phyloP scores from a whole-genome alignment of 2,329 filamentous ascomycete species.

The Exophiala bonariae region DNA sequence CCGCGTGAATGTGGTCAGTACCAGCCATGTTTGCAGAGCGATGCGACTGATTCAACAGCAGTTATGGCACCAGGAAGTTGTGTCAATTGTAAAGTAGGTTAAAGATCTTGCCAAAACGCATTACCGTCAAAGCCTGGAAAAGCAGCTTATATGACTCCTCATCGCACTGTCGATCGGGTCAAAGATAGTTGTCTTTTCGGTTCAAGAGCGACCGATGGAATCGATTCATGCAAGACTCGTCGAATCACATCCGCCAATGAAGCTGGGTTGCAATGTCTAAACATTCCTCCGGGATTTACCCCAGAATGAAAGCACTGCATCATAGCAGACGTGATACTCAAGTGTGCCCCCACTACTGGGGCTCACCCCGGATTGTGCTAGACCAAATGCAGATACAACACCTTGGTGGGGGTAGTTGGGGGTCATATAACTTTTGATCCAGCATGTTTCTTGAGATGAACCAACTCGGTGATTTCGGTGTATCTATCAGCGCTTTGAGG shows the following conservation, averaged over 20 bases:
- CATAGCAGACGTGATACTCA: not conserved
- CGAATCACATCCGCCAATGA: constrained; percentile 1
- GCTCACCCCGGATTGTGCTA: too few relatives aligned
- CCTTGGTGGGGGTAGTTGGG: too few relatives aligned
- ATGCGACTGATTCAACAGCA: too few relatives aligned
- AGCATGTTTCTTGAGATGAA: too few relatives aligned
- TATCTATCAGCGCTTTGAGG: not conserved
- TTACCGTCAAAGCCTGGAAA: too few relatives aligned
- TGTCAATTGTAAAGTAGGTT: too few relatives aligned
- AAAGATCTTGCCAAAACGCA: too few relatives aligned
- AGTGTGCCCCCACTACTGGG: too few relatives aligned
- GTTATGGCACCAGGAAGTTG: too few relatives aligned
- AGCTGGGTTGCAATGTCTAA: not conserved
- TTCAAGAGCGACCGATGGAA: too few relatives aligned
- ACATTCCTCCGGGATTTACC: constrained; percentile 1
- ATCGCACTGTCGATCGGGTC: not conserved
- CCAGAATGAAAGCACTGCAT: not conserved
- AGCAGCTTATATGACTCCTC: not conserved
- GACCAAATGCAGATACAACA: not conserved
- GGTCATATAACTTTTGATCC: not conserved
- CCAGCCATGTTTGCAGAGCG: too few relatives aligned
- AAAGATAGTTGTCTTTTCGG: not conserved
- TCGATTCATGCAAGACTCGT: too few relatives aligned
- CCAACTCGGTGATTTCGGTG: constrained; percentile 7
- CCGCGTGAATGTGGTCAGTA: constrained; percentile 1